Evolutionary conservation across 129 eudicot species (phyloP), one percentile per base, ranked within the genome.

Genomic region (Chrysanthemum seticuspe): DNA sequence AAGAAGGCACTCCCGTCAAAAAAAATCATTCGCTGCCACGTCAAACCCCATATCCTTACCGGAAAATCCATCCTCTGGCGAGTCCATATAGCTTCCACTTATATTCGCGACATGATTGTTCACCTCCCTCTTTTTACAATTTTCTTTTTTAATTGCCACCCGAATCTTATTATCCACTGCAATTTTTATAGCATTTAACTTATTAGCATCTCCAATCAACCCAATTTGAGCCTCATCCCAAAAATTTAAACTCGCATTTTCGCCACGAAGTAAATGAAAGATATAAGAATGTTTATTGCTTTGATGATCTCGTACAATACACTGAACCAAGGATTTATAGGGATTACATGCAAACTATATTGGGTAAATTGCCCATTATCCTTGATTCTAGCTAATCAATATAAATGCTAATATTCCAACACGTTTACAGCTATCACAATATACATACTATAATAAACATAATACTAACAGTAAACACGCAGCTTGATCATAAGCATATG

Each of bases 401-500:
- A 19, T 19, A 19, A 19, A 19, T 19, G 21, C 21, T 19, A 19
- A 19, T 19, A 19, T 19, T 19, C 21, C 21, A 19, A 19, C 21
- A 19, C 21, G 21, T 19, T 19, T 19, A 19, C 21, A 19, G 21
- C 21, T 19, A 19, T 19, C 21, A 19, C 21, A 19, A 19, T 19
- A 19, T 19, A 19, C 21, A 19, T 19, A 19, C 21, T 19, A 19
- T 19, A 19, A 19, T 19, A 19, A 19, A 19, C 21, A 19, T 19
- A 19, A 19, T 19, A 19, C 21, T 19, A 19, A 19, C 21, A n/a
- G n/a, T n/a, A n/a, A 86, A 57, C 84, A 88, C 0, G 97, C 97
- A 1, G 97, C 97, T 29, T 88, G 76, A 70, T 91, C 92, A 65
- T 91, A 91, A 11, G 97, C 97, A 80, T 82, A 91, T 0, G 97